phyloP scores from a whole-genome alignment of 495 filamentous ascomycete genomes.

The Penicillium pancosmium region DNA sequence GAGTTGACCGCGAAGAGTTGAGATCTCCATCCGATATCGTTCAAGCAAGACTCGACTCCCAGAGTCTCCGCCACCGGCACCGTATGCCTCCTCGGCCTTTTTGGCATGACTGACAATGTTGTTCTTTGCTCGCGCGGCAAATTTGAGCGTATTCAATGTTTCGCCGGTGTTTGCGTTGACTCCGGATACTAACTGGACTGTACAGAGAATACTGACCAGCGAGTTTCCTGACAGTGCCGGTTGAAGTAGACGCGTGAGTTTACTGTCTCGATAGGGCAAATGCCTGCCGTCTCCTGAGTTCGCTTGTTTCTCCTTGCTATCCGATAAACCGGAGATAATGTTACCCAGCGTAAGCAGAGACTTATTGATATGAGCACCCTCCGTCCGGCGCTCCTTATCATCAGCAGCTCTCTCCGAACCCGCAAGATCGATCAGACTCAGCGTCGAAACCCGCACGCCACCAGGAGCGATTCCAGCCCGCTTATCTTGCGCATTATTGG shows the following conservation, averaged over 20 bases:
- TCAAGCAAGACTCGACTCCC: conserved; percentile 87
- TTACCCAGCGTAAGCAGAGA: conserved; percentile 93
- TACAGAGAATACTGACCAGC: conserved; percentile 95
- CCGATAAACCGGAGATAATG: conserved; percentile 85
- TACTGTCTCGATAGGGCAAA: conserved; percentile 94
- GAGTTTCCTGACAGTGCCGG: conserved; percentile 92
- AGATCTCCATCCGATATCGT: conserved; percentile 92
- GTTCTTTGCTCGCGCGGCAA: conserved; percentile 94
- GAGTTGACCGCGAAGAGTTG: conserved; percentile 76
- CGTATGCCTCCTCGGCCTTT: conserved; percentile 86
- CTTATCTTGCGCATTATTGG: conserved; percentile 64
- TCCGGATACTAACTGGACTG: conserved; percentile 76
- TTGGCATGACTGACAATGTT: conserved; percentile 98
- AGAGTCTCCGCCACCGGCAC: conserved; percentile 69
- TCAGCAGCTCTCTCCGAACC: conserved; percentile 96
- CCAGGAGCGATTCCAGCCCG: conserved; percentile 79
- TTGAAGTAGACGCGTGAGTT: conserved; percentile 90
- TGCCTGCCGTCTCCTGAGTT: conserved; percentile 79
- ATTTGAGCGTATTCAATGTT: conserved; percentile 95
- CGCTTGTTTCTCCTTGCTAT: conserved; percentile 80
- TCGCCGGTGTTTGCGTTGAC: conserved; percentile 74
- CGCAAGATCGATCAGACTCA: conserved; percentile 94
- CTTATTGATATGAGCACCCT: conserved; percentile 98
- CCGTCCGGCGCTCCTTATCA: conserved; percentile 88
- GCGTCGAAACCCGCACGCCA: conserved; percentile 90